Conservation (phyloP, 2,329 filamentous ascomycete species). For the Pseudocercospora fuligena region DNA sequence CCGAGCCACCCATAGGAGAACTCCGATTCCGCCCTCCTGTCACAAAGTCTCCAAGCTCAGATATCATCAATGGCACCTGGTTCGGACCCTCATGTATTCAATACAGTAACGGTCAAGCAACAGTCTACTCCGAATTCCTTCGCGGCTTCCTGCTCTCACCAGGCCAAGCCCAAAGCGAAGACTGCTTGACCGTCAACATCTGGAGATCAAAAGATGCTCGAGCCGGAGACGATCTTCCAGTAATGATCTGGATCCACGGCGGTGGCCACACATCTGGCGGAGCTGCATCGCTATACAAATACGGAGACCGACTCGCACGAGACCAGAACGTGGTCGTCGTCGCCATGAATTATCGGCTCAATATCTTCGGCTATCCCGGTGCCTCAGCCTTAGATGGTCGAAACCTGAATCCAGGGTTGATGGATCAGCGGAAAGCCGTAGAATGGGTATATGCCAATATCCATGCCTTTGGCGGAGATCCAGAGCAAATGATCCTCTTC, state of each 20-base stretch:
- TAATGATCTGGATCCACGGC: slow-evolving; percentile 43
- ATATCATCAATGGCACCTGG: slow-evolving; percentile 25
- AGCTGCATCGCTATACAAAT: slow-evolving; percentile 26
- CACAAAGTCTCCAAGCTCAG: slow-evolving; percentile 21
- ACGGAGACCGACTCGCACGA: slow-evolving; percentile 24
- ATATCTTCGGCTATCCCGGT: slow-evolving; percentile 32
- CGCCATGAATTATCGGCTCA: slow-evolving; percentile 30
- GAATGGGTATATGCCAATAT: slow-evolving; percentile 47
- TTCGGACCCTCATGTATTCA: slow-evolving; percentile 26
- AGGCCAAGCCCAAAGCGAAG: slow-evolving; percentile 27
- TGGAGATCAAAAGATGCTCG: slow-evolving; percentile 39
- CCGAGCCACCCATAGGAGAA: slow-evolving; percentile 20
- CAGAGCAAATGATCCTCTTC: slow-evolving; percentile 30
- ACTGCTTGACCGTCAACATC: slow-evolving; percentile 45
- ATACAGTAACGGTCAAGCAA: slow-evolving; percentile 20
- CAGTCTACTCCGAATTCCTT: slow-evolving; percentile 22
- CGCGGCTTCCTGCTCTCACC: slow-evolving; percentile 19
- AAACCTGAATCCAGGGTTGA: slow-evolving; percentile 39
- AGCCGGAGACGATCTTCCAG: slow-evolving; percentile 38
- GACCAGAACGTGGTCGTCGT: slow-evolving; percentile 27
- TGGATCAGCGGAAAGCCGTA: slow-evolving; percentile 45
- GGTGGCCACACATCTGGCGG: slow-evolving; percentile 20
- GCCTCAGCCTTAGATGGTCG: slow-evolving; percentile 33
- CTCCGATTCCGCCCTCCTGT: slow-evolving; percentile 24
- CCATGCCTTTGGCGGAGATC: slow-evolving; percentile 39